These are phyloP conservation scores for Gracilaria gracilis DNA, from an alignment of 23 red algal species.

Conservation along the genomic window DNA sequence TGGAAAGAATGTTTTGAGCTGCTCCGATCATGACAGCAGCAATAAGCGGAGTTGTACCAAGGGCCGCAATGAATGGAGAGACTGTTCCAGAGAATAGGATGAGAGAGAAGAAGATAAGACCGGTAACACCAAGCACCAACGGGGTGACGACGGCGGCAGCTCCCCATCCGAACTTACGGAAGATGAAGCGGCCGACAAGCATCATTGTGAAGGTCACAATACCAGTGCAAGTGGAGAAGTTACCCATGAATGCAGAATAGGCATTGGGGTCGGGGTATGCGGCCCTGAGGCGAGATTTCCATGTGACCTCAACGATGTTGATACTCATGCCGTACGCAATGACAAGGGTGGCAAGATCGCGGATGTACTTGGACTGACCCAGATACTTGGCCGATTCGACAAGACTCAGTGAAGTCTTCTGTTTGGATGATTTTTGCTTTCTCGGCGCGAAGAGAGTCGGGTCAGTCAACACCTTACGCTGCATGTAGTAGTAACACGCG, in stretches of 20 bases:
- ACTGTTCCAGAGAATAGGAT: slow-evolving; percentile 86
- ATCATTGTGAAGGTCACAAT: slow-evolving; percentile 92
- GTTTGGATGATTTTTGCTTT: slow-evolving; percentile 85
- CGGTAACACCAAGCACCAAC: slow-evolving; percentile 89
- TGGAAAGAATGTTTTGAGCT: slow-evolving; percentile 92
- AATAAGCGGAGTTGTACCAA: slow-evolving; percentile 96
- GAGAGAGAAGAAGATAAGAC: slow-evolving; percentile 92
- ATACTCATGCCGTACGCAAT: slow-evolving; percentile 99
- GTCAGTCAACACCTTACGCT: slow-evolving; percentile 91
- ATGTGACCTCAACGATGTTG: slow-evolving; percentile 99
- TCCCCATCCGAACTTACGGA: slow-evolving; percentile 97
- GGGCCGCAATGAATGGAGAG: slow-evolving; percentile 78
- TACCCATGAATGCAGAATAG: slow-evolving; percentile 99
- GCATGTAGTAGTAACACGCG: slow-evolving; percentile 89
- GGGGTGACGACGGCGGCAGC: slow-evolving; percentile 93
- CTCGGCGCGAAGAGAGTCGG: slow-evolving; percentile 78
- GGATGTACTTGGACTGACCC: slow-evolving; percentile 90
- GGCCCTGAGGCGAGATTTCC: slow-evolving; percentile 88
- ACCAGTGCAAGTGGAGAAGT: slow-evolving; percentile 95
- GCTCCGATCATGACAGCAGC: slow-evolving; percentile 96
- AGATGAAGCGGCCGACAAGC: slow-evolving; percentile 95
- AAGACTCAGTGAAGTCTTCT: slow-evolving; percentile 92
- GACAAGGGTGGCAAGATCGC: slow-evolving; percentile 92
- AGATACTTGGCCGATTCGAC: slow-evolving; percentile 94
- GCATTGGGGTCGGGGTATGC: slow-evolving; percentile 97